Base-by-base conservation (phyloP, 306 rosid genomes). In the Mimosa pudica region DNA sequence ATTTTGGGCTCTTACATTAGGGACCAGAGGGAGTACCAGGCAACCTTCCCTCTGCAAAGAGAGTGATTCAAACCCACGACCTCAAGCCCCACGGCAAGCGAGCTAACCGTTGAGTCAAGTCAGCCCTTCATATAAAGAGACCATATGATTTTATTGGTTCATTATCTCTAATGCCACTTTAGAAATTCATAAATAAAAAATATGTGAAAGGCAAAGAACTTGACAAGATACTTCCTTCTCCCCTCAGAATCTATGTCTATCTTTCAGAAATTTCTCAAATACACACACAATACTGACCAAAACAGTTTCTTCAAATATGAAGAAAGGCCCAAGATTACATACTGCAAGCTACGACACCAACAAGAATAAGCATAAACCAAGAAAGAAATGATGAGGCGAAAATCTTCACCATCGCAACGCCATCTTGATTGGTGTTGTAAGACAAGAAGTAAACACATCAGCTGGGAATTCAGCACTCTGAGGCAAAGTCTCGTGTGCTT, bases 401-500 rank as follows among this genome's bases (percentile, higher is more conserved):
- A 81, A 77, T 30, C 33, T 69, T 91, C 84, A 96, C 99, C 99
- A 96, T 87, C 97, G 89, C 81, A 96, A 80, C 67, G 99, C 99
- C 97, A 91, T 96, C 94, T 96, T 96, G 77, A 96, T 93, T 36
- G 99, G 99, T 38, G 99, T 96, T 58, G 99, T 96, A 73, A 96
- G 99, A 86, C 99, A 96, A 74, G 99, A 90, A 64, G 99, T 96
- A 88, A 96, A 96, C 81, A 96, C 92, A 84, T 96, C 99, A 45
- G 99, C 99, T 30, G 98, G 99, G 87, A 96, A 96, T 83, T 96
- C 99, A 74, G 91, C 94, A 91, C 97, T 96, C 82, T 93, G 98
- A 13, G 99, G 99, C 79, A 96, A 95, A 72, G 97, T 93, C 77
- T 96, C 99, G 0, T 96, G 98, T 47, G 97, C 91, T 88, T 93